phyloP scores from a whole-genome alignment of 2,329 filamentous ascomycete genomes.

The Calcarisporium arbuscula region DNA sequence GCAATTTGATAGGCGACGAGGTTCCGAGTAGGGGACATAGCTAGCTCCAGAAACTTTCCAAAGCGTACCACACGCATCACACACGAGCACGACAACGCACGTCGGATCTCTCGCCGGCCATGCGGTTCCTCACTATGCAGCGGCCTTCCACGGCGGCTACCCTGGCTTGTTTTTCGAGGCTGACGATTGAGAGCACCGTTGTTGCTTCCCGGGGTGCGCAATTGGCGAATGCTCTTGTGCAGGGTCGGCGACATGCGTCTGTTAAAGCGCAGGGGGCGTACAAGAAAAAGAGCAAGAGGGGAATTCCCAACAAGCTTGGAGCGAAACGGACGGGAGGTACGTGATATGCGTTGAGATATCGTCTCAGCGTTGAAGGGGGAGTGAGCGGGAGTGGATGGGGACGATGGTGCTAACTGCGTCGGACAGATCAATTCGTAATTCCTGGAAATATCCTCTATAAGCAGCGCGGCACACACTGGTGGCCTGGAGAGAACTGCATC shows the following conservation, averaged over 20 bases:
- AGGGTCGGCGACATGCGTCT: slow-evolving; percentile 48
- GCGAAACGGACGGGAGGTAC: slow-evolving; percentile 86
- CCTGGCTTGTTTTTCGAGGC: slow-evolving; percentile 21
- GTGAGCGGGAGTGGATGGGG: neutral
- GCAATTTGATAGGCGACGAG: no score
- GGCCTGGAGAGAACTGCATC: slow-evolving; percentile 87
- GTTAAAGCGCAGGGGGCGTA: slow-evolving; percentile 62
- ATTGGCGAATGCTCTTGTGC: slow-evolving; percentile 34
- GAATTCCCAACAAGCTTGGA: slow-evolving; percentile 74
- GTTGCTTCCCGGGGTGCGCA: slow-evolving; percentile 17
- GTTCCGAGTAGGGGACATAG: no score
- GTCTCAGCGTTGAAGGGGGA: neutral
- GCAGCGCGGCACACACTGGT: slow-evolving; percentile 92
- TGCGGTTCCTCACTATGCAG: slow-evolving; percentile 42
- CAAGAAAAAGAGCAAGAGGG: slow-evolving; percentile 56
- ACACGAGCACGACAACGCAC: slow-evolving; percentile 23
- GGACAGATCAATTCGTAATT: slow-evolving; percentile 79
- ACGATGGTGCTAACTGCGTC: slow-evolving; percentile 1
- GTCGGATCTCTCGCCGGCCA: slow-evolving; percentile 25
- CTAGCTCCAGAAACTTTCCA: no score
- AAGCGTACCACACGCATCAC: no score
- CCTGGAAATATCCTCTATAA: slow-evolving; percentile 98
- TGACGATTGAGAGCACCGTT: slow-evolving; percentile 13
- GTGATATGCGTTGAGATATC: slow-evolving; percentile 20
- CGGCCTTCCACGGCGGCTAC: slow-evolving; percentile 38